These are phyloP conservation scores for Termitomyces sp. DNA, from an alignment of 768 basidiomycete genomes.

Conservation along the genomic window DNA sequence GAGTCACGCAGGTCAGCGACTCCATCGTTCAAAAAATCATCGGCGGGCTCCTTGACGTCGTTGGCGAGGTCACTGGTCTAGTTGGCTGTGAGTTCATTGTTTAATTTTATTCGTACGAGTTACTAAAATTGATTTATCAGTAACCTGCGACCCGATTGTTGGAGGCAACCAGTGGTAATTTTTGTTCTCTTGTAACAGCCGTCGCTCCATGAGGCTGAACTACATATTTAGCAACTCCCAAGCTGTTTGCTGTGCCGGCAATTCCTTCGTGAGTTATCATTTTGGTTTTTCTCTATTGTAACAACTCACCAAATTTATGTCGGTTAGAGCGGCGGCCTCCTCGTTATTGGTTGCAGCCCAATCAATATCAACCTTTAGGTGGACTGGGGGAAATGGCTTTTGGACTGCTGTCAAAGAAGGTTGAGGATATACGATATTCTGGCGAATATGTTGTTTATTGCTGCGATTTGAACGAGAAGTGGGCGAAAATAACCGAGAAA, in stretches of 20 bases:
- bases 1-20: not conserved
- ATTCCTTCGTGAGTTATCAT: constrained; percentile 15
- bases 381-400: not conserved
- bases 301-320: not conserved
- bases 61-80: not conserved
- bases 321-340: constrained; percentile 11
- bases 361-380: constrained; percentile 14
- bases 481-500: not conserved
- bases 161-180: constrained; percentile 8
- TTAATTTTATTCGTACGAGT: not conserved
- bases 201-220: not conserved
- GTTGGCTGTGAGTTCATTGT: constrained; percentile 12
- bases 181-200: not conserved
- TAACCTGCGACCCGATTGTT: constrained; percentile 11
- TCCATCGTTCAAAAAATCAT: constrained; percentile 4
- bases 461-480: not conserved
- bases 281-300: not conserved
- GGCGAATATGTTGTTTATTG: not conserved
- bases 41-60: constrained; percentile 9
- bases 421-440: not conserved
- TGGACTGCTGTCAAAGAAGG: not conserved
- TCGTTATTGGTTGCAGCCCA: constrained; percentile 15
- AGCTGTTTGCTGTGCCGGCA: constrained; percentile 17
- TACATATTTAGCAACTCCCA: constrained; percentile 10
- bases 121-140: not conserved